Percentiles rank a stretch among this genome's conserved stretches.
These are phyloP conservation scores for Kodamaea sp. DNA, from an alignment of 1,139 yeast genomes.

Conservation along the genomic window DNA sequence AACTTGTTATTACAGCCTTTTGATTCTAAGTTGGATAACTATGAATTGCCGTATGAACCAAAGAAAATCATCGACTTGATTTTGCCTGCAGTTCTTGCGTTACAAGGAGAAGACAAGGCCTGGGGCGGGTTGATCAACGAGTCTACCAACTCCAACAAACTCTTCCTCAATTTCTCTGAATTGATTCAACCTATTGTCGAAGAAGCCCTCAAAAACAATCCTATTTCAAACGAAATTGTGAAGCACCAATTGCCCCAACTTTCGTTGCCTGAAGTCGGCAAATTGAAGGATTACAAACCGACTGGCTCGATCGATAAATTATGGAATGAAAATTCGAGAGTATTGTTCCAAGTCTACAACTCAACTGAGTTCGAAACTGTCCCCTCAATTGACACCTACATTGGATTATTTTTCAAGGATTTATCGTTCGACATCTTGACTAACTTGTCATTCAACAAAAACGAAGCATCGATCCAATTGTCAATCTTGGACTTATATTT, in stretches of 20 bases:
- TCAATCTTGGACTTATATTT: conserved; percentile 75
- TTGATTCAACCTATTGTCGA: conserved; percentile 39
- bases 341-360: conserved; percentile 66
- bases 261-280: conserved; percentile 46
- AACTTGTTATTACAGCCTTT: conserved; percentile 39
- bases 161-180: conserved; percentile 37
- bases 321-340: conserved; percentile 54
- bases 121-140: conserved; percentile 23
- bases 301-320: conserved; percentile 37
- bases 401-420: conserved; percentile 68
- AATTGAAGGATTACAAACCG: conserved; percentile 32
- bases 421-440: conserved; percentile 72
- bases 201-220: conserved; percentile 35
- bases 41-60: conserved; percentile 54
- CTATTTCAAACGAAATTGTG: conserved; percentile 42
- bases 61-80: conserved; percentile 53
- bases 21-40: conserved; percentile 34
- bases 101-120: conserved; percentile 28
- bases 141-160: conserved; percentile 15
- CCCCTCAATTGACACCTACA: conserved; percentile 61
- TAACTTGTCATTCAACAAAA: conserved; percentile 84
- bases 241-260: conserved; percentile 50
- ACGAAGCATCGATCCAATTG: conserved; percentile 83
- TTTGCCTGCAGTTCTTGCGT: conserved; percentile 51
- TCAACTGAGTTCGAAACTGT: conserved; percentile 64